Conservation (phyloP, 345 rosid species). For the Gossypium ekmanianum region DNA sequence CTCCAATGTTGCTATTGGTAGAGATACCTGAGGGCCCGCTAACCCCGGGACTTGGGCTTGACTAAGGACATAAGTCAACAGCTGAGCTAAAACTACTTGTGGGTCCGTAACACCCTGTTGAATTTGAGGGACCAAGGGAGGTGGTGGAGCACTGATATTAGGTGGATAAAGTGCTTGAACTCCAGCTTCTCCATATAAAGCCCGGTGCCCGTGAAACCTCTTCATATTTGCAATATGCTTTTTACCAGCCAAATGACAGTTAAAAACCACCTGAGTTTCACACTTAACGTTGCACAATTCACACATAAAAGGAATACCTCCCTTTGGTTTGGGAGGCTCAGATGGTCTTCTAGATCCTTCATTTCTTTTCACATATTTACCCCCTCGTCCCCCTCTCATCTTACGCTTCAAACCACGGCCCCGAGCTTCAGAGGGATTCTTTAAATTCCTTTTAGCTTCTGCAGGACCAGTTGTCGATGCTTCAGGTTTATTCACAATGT, state of each 20-base stretch:
- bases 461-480: slow-evolving; percentile 16
- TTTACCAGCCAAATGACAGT: slow-evolving; percentile 40
- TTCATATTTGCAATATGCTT: slow-evolving; percentile 34
- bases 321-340: slow-evolving; percentile 29
- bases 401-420: slow-evolving; percentile 27
- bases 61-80: slow-evolving; percentile 32
- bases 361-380: slow-evolving; percentile 23
- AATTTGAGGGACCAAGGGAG: slow-evolving; percentile 26
- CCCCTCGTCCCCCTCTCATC: slow-evolving; percentile 29
- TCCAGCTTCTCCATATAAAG: slow-evolving; percentile 30
- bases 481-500: slow-evolving; percentile 1
- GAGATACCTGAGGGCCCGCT: slow-evolving; percentile 8
- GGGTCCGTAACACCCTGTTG: slow-evolving; percentile 36
- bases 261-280: slow-evolving; percentile 32
- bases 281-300: slow-evolving; percentile 41
- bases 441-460: slow-evolving; percentile 24
- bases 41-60: slow-evolving; percentile 29
- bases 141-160: slow-evolving; percentile 19
- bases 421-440: slow-evolving; percentile 21
- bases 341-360: slow-evolving; percentile 26
- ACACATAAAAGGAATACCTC: slow-evolving; percentile 29
- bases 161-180: slow-evolving; percentile 32
- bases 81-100: slow-evolving; percentile 40
- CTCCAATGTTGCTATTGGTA: slow-evolving; percentile 3
- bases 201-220: slow-evolving; percentile 30